Percentiles rank a stretch among this genome's conserved stretches.
Evolutionary conservation across 768 basidiomycete species (phyloP).

Genomic region (Trametes punicea): DNA sequence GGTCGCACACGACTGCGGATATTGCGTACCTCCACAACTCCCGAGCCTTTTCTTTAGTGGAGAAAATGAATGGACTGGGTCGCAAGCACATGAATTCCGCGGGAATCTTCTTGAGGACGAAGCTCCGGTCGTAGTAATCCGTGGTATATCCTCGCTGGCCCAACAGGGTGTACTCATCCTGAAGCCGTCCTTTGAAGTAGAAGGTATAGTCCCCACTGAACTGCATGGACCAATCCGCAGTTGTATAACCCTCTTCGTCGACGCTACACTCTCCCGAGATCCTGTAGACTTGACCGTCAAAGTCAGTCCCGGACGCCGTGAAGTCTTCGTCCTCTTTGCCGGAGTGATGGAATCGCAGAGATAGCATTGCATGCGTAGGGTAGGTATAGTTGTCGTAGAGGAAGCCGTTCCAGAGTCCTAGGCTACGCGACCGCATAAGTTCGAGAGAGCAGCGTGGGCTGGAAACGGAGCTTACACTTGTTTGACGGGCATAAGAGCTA

Average conservation of each 20-base stretch:
- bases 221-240: not conserved
- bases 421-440: not conserved
- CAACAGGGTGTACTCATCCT: not conserved
- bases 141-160: not conserved
- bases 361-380: not conserved
- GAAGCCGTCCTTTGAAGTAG: not conserved
- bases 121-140: not conserved
- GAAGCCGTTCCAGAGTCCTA: conserved; percentile 8
- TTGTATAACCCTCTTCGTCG: not conserved
- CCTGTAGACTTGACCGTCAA: not conserved
- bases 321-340: not conserved
- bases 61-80: not conserved
- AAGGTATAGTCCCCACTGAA: not conserved
- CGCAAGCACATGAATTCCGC: conserved; percentile 10
- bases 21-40: conserved; percentile 19
- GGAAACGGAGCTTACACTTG: not conserved
- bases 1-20: conserved; percentile 1
- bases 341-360: not conserved
- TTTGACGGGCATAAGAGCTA: not conserved
- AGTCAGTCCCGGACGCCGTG: not conserved
- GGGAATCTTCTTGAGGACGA: conserved; percentile 16
- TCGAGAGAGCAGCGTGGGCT: not conserved
- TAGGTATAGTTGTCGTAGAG: not conserved
- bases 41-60: not conserved
- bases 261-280: not conserved